These are phyloP conservation scores for Pestalotiopsis fici DNA, from an alignment of 2,329 filamentous ascomycete species.

Conservation along the genomic window DNA sequence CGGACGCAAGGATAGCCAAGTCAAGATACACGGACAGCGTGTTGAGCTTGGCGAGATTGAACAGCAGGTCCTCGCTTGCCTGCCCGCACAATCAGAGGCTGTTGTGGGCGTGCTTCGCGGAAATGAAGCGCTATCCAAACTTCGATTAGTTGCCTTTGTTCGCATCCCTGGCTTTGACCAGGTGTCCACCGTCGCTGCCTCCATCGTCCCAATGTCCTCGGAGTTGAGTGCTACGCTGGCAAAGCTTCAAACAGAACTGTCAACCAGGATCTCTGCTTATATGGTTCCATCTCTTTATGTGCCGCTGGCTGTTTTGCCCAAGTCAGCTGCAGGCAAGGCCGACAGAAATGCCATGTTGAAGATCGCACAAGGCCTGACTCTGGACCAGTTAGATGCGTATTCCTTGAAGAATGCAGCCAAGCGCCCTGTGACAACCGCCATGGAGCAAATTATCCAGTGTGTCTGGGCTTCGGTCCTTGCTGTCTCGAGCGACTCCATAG, in stretches of 20 bases:
- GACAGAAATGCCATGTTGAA: constrained; percentile 2
- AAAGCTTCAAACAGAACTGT: not conserved
- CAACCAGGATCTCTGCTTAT: constrained; percentile 7
- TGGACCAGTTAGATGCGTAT: constrained; percentile 2
- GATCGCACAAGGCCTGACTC: not conserved
- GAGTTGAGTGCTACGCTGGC: not conserved
- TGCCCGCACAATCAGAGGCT: constrained; percentile 6
- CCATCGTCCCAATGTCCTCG: not conserved
- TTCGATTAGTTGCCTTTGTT: constrained; percentile 7
- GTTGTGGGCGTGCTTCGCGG: constrained; percentile 2
- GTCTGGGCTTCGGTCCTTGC: constrained; percentile 11
- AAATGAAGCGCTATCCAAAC: not conserved
- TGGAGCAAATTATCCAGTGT: not conserved
- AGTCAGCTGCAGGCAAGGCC: constrained; percentile 4
- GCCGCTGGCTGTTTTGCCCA: constrained; percentile 5
- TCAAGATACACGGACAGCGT: constrained; percentile 12
- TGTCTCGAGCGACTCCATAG: not conserved
- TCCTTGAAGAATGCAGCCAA: not conserved
- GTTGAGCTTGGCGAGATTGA: constrained; percentile 14
- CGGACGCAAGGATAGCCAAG: constrained; percentile 12
- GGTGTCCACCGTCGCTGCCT: not conserved
- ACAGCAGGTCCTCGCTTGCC: constrained; percentile 14
- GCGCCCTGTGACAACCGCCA: not conserved
- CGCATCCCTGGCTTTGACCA: not conserved
- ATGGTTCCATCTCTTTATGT: constrained; percentile 11